Evolutionary conservation across 1,284 basidiomycete species (phyloP), one percentile per base, ranked within the genome.

Genomic region (Microbotryum violaceum): DNA sequence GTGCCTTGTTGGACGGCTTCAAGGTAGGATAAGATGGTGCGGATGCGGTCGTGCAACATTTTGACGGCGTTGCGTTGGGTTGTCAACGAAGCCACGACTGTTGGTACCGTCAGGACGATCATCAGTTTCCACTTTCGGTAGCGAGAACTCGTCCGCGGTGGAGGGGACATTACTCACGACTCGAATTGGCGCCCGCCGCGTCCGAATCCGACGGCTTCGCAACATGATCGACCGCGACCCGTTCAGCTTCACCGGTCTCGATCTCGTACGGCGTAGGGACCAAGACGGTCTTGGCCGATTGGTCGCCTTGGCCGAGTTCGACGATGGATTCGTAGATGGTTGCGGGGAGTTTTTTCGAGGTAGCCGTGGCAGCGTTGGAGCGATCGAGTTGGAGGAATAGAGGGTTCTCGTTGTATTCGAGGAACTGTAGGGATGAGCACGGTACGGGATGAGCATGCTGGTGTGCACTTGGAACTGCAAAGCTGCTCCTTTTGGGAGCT

Each of bases 211-310:
- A 53, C 20, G 62, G 49, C 60, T 66, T 86, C 16, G 90, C 87
- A 1, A 91, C 90, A 81, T 91, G 92, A 75, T 98, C 93, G 0
- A 98, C 94, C 2, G 96, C 96, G 66, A 98, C 97, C 33, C 96
- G 84, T 74, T 98, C 94, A 7, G 96, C 94, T 77, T 98, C 96
- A 31, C 94, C 94, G 0, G 93, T 97, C 76, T 97, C 91, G n/a
- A 98, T 86, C 58, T 81, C 85, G 77, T 82, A 97, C 1, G 49
- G 47, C n/a, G 55, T 51, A 16, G 53, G 46, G 29, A 64, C 62
- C 20, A 70, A 61, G 6, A 61, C 60, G 21, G 65, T 64, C 53
- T 52, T 56, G 37, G 37, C 37, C 5, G 5, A 4, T 42, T 42
- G 37, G 20, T 60, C 31, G 9, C 87, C 83, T 70, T 82, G 84